Evolutionary conservation across 352 stramenopile species (phyloP), one percentile per base, ranked within the genome.

Genomic region (Pythium dissimile): DNA sequence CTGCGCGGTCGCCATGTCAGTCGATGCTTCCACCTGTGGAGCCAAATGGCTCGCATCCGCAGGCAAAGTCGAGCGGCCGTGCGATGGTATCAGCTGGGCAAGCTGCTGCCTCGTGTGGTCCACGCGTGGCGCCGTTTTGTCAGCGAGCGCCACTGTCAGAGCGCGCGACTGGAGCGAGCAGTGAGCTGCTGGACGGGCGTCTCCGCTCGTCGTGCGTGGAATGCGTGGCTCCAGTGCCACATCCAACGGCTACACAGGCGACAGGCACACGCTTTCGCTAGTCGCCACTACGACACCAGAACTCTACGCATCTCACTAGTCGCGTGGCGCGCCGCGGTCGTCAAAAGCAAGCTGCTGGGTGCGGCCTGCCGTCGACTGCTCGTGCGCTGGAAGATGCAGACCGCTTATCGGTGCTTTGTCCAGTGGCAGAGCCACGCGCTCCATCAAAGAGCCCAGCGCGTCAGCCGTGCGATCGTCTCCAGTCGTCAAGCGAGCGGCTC

Each of bases 311-410:
- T 10, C 0, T 18, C 47, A 0, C n/a, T 66, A 5, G 24, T 47
- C 5, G 18, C 1, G 3, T 67, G 60, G 60, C 47, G 47, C 12
- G 16, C 24, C 2, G 20, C 16, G 0, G 35, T 48, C 11, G 30
- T 51, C 5, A 43, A 42, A 12, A 44, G 56, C n/a, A 38, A 24
- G 23, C 21, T 39, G 5, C n/a, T 63, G 28, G 26, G 30, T 0
- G 42, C 50, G 26, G 43, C 23, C 0, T 69, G 66, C 20, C 62
- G 60, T 0, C 62, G 62, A 4, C 1, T 80, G 6, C 11, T 85
- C 2, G 43, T 56, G 2, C 62, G 62, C 5, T 84, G 76, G 76
- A 61, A 66, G 44, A 38, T 80, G 55, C 67, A 76, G 15, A 77
- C 59, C 15, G 55, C 24, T 1, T 75, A 71, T 43, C 70, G 56